phyloP scores from a whole-genome alignment of 768 basidiomycete species.

The Amanita rubescens region DNA sequence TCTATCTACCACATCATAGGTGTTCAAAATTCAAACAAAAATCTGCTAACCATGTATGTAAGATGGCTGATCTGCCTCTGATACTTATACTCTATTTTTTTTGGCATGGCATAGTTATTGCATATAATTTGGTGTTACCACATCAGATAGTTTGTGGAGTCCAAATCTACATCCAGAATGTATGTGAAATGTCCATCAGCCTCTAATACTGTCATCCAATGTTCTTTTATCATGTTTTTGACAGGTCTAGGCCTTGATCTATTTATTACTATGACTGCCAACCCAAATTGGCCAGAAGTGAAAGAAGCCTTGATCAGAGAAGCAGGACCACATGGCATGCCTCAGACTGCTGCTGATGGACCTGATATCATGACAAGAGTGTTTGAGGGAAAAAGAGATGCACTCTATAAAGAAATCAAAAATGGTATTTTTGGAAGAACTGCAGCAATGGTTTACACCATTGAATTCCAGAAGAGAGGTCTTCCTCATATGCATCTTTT shows the following conservation, averaged over 20 bases:
- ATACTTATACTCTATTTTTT: not conserved
- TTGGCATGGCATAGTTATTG: not conserved
- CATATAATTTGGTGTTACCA: not conserved
- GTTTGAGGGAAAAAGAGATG: not conserved
- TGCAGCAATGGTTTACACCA: conserved; percentile 20
- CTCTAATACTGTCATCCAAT: not conserved
- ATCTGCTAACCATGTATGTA: not conserved
- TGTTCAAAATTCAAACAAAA: not conserved
- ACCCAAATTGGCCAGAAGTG: conserved; percentile 41
- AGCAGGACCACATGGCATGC: conserved; percentile 18
- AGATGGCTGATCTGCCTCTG: not conserved
- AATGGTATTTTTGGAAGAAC: not conserved
- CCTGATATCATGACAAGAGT: conserved; percentile 1
- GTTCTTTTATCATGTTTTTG: not conserved
- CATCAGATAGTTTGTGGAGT: not conserved
- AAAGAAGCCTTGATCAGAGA: conserved; percentile 13
- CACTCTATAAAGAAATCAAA: not conserved
- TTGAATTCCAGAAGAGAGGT: conserved; percentile 40
- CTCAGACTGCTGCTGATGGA: conserved; percentile 11
- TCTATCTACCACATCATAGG: not conserved
- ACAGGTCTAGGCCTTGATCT: conserved; percentile 20
- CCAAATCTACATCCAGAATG: not conserved
- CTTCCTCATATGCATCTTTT: conserved; percentile 39
- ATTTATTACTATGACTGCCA: conserved; percentile 44
- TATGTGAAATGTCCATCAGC: not conserved